Evolutionary conservation across 2,329 filamentous ascomycete genomes (phyloP).

Genomic region (Diaporthe sp.): DNA sequence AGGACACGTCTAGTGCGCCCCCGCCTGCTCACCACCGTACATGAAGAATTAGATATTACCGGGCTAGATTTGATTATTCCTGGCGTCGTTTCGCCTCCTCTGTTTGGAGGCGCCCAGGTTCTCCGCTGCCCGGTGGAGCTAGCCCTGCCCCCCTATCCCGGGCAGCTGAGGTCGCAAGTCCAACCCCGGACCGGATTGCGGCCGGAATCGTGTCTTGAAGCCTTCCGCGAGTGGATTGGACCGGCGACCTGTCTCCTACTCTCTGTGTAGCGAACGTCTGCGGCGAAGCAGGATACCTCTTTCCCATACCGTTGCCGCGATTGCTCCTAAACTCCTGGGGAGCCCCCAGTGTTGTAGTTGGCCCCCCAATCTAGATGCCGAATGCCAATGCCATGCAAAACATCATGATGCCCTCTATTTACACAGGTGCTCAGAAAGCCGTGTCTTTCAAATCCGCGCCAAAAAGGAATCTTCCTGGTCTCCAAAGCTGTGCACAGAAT

Average conservation of each 20-base stretch:
- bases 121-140: conserved; percentile 45
- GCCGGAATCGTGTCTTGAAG: conserved; percentile 39
- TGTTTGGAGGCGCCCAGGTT: conserved; percentile 23
- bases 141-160: conserved; percentile 49
- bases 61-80: conserved; percentile 48
- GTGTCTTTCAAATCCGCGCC: conserved; percentile 42
- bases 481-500: conserved; percentile 42
- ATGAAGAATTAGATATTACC: conserved; percentile 57
- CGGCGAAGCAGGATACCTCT: conserved; percentile 52
- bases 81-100: conserved; percentile 31
- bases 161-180: conserved; percentile 42
- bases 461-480: conserved; percentile 37
- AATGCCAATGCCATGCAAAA: conserved; percentile 62
- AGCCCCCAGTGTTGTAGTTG: conserved; percentile 45
- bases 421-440: conserved; percentile 55
- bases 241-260: conserved; percentile 45
- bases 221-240: conserved; percentile 40
- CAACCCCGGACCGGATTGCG: conserved; percentile 34
- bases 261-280: conserved; percentile 59
- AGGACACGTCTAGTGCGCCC: conserved; percentile 25
- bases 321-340: conserved; percentile 62
- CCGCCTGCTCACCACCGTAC: conserved; percentile 46
- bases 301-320: conserved; percentile 50
- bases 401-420: conserved; percentile 63
- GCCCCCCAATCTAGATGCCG: conserved; percentile 60